Evolutionary conservation across 2,329 filamentous ascomycete species (phyloP), one percentile per base, ranked within the genome.

Genomic region (Alternaria sp.): DNA sequence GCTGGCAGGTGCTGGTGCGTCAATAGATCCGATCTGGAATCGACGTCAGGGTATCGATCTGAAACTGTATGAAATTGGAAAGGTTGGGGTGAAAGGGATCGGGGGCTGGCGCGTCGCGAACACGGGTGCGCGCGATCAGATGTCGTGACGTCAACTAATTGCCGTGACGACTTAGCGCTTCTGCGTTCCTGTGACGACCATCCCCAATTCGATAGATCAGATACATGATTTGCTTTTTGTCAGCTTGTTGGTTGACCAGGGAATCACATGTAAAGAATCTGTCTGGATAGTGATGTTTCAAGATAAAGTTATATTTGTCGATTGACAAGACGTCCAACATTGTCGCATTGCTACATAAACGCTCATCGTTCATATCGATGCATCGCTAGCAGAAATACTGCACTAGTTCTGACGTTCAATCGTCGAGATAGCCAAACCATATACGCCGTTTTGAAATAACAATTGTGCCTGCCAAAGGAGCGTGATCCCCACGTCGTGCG

Each of bases 401-500:
- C 59, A 50, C 62, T 54, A 43, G 54, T 54, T 46, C 47, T 49
- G 17, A 59, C 58, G 54, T 57, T 58, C 59, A 61, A 59, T 52
- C 51, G 44, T 64, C 61, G 28, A 49, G 44, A 50, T 30, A 54
- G 46, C 56, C 45, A 32, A 58, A 44, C 46, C 61, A 49, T 66
- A 64, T 57, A 32, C 57, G 61, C 57, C 58, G 36, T 50, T 26
- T 30, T 7, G 12, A 43, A 60, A 54, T 55, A 60, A 59, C 30
- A 56, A 61, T 46, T 46, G 57, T 65, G 62, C 62, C 63, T 40
- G 51, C 45, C 56, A 61, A 66, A 68, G 50, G 63, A 68, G 62
- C 59, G 65, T 68, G 44, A 55, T 40, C 56, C 43, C 47, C 61
- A 61, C 63, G 58, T 60, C 50, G 58, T 26, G 60, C 62, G 54